These are phyloP conservation scores for Heliamphora pulchella DNA, from an alignment of 179 eudicot genomes.

Conservation along the genomic window DNA sequence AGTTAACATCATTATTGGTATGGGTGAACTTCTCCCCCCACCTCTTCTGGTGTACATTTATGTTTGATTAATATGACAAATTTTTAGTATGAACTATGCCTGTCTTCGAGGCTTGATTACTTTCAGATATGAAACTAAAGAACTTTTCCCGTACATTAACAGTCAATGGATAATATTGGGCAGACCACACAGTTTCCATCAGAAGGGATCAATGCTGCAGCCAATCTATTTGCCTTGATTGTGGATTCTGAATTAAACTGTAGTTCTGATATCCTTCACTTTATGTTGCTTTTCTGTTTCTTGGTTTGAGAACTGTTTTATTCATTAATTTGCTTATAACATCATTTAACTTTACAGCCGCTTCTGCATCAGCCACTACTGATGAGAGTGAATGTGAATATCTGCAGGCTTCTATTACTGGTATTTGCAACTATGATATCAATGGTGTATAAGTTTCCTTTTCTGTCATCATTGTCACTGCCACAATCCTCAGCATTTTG, in stretches of 20 bases:
- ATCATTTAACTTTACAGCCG: constrained; percentile 41
- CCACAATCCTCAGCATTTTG: not conserved
- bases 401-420: constrained; percentile 76
- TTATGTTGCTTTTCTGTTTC: constrained; percentile 4
- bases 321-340: not conserved
- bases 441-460: constrained; percentile 14
- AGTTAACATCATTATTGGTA: not conserved
- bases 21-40: not conserved
- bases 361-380: constrained; percentile 59
- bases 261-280: constrained; percentile 21
- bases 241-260: constrained; percentile 90
- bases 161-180: constrained; percentile 35
- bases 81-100: not conserved
- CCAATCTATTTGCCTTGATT: constrained; percentile 66
- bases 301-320: constrained; percentile 11
- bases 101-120: not conserved
- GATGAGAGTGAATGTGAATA: constrained; percentile 61
- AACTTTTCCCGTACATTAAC: constrained; percentile 13
- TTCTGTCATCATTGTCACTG: not conserved
- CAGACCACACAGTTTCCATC: constrained; percentile 43
- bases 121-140: constrained; percentile 8
- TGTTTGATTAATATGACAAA: not conserved
- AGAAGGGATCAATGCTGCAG: constrained; percentile 80
- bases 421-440: constrained; percentile 30
- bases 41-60: not conserved